Conservation (phyloP, 805 yeast species). For the Candida dajiaensis region DNA sequence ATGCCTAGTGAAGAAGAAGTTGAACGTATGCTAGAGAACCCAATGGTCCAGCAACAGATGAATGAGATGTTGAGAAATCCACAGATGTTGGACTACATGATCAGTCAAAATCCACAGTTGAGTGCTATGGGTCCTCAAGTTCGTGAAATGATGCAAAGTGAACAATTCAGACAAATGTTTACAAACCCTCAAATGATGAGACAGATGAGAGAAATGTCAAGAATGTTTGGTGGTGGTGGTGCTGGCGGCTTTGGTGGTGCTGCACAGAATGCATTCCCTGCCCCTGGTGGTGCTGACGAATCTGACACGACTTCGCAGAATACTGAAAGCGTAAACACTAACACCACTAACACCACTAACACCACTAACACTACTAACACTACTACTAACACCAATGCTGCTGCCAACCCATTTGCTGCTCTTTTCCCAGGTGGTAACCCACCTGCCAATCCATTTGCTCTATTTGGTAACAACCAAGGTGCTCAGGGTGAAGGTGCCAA, state of each 20-base stretch:
- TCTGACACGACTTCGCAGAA: slow-evolving; percentile 10
- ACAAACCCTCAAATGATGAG: slow-evolving; percentile 84
- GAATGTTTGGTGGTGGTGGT: slow-evolving; percentile 35
- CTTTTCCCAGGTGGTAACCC: slow-evolving; percentile 11
- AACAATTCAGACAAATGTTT: slow-evolving; percentile 71
- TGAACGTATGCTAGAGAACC: slow-evolving; percentile 70
- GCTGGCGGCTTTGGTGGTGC: slow-evolving; percentile 27
- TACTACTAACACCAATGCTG: slow-evolving; percentile 15
- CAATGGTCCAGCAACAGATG: slow-evolving; percentile 77
- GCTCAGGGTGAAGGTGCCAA: slow-evolving; percentile 22
- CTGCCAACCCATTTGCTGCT: slow-evolving; percentile 6
- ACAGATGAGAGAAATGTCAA: slow-evolving; percentile 71
- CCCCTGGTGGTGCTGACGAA: slow-evolving; percentile 36
- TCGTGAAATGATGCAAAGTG: slow-evolving; percentile 79
- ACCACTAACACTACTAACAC: slow-evolving; percentile 12
- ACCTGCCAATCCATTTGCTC: slow-evolving; percentile 38
- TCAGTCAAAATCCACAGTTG: slow-evolving; percentile 77
- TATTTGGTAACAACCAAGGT: slow-evolving; percentile 20
- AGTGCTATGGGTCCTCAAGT: slow-evolving; percentile 87
- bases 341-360: slow-evolving; percentile 28
- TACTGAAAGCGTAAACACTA: slow-evolving; percentile 11
- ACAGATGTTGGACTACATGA: slow-evolving; percentile 77
- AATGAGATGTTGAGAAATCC: slow-evolving; percentile 81
- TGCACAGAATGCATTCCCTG: slow-evolving; percentile 35
- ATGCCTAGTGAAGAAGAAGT: slow-evolving; percentile 70